Evolutionary conservation across 768 basidiomycete genomes (phyloP), one percentile per base, ranked within the genome.

Genomic region (Clavulina sp.): DNA sequence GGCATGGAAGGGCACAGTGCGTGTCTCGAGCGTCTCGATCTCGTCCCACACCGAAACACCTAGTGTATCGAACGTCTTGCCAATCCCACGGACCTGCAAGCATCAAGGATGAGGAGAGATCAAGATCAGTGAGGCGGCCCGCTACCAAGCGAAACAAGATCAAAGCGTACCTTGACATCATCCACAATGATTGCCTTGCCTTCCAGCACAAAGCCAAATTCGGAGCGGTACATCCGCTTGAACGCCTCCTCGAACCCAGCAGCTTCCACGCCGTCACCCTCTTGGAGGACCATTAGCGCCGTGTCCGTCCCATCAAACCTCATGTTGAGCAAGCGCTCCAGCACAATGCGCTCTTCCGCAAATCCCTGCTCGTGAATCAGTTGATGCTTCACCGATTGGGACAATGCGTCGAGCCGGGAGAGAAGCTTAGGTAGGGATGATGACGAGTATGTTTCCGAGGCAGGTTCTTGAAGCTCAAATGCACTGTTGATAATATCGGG

Each of bases 301-400:
- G 93, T 97, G 65, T 93, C 89, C 0, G 86, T 91, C 2, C 89
- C 89, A 47, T 91, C 84, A 57, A 91, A 92, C 21, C 88, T 77
- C 86, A 89, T 89, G 60, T 89, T 89, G 41, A 88, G 68, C 79
- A 82, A 81, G 21, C 81, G 73, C 63, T 93, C 92, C 4, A 83
- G 65, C 50, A 72, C 69, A 48, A 93, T 73, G n/a, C 78, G 73
- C 7, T 75, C 68, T 7, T 70, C 77, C 59, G 77, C 74, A 61
- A 95, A 93, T 0, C 91, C 92, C 63, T 95, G 89, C 24, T 69
- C 71, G n/a, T n/a, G n/a, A 52, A 64, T 60, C n/a, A 93, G 73
- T 61, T 86, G 85, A 1, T 63, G 62, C 49, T 64, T 70, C 13
- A 91, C 88, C 24, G 76, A 70, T 0, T 63, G 59, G 0, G 76